Percentiles rank a stretch among this genome's conserved stretches.
These are phyloP conservation scores for Vanderwaltozyma verrucispora DNA, from an alignment of 805 yeast genomes.

Conservation along the genomic window DNA sequence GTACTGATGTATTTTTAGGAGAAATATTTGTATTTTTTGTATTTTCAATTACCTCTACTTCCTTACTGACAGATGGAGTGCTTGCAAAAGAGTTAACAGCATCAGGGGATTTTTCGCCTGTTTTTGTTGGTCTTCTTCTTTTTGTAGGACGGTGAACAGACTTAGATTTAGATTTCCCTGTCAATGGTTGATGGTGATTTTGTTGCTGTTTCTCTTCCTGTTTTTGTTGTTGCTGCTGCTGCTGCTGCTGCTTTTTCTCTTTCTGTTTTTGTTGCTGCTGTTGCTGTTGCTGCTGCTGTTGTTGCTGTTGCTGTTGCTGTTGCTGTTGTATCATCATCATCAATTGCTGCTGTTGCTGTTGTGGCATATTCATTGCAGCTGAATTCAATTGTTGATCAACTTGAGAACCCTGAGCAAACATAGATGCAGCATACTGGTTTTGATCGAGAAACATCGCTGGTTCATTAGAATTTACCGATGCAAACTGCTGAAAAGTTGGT, in stretches of 20 bases:
- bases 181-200: background rate
- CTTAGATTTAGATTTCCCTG: background rate
- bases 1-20: background rate
- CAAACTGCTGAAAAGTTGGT: background rate
- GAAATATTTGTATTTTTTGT: background rate
- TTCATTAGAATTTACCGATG: background rate
- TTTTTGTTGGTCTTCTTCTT: background rate
- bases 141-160: background rate
- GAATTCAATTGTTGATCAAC: constrained; percentile 10
- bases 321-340: no score
- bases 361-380: no score
- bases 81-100: background rate
- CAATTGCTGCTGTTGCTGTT: constrained; percentile 20
- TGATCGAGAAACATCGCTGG: background rate
- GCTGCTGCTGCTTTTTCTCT: background rate
- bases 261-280: constrained; percentile 1
- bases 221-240: constrained; percentile 8
- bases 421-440: background rate
- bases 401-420: background rate
- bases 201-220: constrained; percentile 4
- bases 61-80: background rate
- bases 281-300: constrained; percentile 7
- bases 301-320: constrained; percentile 28
- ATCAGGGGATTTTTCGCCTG: constrained; percentile 2
- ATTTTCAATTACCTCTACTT: background rate